A percentile compares a stretch with the other conserved stretches of the same genome.
These are phyloP conservation scores for Groenewaldozyma auringiensis DNA, from an alignment of 1,139 yeast species.

Conservation along the genomic window DNA sequence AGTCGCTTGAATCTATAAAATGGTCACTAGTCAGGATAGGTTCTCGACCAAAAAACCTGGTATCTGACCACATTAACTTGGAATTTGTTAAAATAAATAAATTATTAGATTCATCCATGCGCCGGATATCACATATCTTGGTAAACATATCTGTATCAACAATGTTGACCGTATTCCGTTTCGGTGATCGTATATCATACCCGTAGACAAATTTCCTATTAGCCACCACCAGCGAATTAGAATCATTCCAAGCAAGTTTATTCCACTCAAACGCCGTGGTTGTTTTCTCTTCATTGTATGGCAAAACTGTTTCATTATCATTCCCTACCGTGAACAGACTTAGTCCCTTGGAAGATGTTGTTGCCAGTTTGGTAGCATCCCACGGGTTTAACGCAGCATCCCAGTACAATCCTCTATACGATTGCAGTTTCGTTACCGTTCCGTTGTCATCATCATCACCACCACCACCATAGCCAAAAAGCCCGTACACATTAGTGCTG, in stretches of 20 bases:
- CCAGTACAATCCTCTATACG: background rate
- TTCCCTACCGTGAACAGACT: background rate
- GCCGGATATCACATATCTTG: slow-evolving; percentile 15
- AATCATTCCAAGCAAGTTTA: slow-evolving; percentile 3
- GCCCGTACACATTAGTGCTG: background rate
- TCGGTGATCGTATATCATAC: slow-evolving; percentile 15
- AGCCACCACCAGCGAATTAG: slow-evolving; percentile 14
- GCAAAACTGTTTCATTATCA: background rate
- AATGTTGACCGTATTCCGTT: background rate
- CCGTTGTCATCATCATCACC: background rate
- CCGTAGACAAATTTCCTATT: slow-evolving; percentile 16
- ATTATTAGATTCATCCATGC: slow-evolving; percentile 15
- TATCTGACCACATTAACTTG: slow-evolving; percentile 24
- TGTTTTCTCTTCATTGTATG: background rate
- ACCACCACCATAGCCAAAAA: too few species aligned
- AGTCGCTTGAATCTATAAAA: slow-evolving; percentile 47
- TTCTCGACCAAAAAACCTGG: slow-evolving; percentile 21
- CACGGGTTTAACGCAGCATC: background rate
- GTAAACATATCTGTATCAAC: slow-evolving; percentile 1
- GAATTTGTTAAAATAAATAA: slow-evolving; percentile 22
- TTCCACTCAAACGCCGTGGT: background rate
- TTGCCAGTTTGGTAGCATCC: background rate
- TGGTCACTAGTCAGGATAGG: slow-evolving; percentile 66
- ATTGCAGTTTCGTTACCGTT: background rate
- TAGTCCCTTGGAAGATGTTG: background rate